Evolutionary conservation across 495 filamentous ascomycete genomes (phyloP).

Genomic region (Recurvomyces mirabilis): DNA sequence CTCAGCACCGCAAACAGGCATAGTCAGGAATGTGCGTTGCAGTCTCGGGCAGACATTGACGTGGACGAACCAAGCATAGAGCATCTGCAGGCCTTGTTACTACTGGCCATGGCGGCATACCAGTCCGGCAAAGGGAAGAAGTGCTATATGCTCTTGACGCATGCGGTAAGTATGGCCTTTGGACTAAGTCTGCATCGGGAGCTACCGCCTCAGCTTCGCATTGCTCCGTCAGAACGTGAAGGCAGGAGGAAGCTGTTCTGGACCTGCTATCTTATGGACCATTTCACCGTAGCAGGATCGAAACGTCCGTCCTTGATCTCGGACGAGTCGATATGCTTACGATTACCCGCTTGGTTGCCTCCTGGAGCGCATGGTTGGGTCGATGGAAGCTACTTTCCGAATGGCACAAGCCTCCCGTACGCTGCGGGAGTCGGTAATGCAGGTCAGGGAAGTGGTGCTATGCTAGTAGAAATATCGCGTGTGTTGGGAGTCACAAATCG

Average conservation of each 20-base stretch:
- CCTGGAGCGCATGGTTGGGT: constrained; percentile 37
- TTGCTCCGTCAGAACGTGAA: constrained; percentile 55
- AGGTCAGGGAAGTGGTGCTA: constrained; percentile 54
- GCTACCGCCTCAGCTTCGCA: constrained; percentile 44
- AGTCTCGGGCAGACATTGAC: constrained; percentile 57
- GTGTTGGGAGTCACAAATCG: constrained; percentile 74
- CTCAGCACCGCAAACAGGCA: constrained; percentile 46
- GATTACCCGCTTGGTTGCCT: constrained; percentile 57
- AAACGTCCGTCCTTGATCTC: constrained; percentile 64
- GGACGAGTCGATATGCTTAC: constrained; percentile 61
- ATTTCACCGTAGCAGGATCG: constrained; percentile 66
- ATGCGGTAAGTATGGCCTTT: constrained; percentile 67
- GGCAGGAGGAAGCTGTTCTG: constrained; percentile 67
- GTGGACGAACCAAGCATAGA: constrained; percentile 70
- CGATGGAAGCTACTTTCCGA: constrained; percentile 67
- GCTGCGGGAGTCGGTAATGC: constrained; percentile 53
- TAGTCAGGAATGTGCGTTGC: constrained; percentile 56
- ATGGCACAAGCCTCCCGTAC: constrained; percentile 59
- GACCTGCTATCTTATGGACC: constrained; percentile 73
- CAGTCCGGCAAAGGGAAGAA: constrained; percentile 72
- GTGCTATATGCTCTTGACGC: constrained; percentile 72
- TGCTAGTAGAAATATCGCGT: constrained; percentile 72
- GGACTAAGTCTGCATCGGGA: constrained; percentile 66
- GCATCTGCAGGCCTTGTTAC: constrained; percentile 57
- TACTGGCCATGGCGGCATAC: constrained; percentile 65